Evolutionary conservation across 1,284 basidiomycete species (phyloP).

Genomic region (Tilletia walkeri): DNA sequence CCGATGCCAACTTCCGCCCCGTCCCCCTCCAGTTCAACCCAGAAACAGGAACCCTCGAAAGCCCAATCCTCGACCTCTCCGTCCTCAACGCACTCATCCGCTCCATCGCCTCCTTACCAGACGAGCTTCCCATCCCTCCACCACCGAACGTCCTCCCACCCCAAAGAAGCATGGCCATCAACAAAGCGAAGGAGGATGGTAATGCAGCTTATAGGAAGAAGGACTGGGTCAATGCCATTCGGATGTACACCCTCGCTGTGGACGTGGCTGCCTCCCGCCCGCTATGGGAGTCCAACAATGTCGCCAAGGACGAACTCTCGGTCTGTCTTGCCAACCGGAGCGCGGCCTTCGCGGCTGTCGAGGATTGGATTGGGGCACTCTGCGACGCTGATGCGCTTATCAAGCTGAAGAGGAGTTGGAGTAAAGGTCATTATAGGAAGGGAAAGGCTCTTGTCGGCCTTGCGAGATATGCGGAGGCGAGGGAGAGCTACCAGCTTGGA

Average conservation of each 20-base stretch:
- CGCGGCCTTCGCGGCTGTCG: slow-evolving; percentile 74
- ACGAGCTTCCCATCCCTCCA: slow-evolving; percentile 50
- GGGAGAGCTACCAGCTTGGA: slow-evolving; percentile 76
- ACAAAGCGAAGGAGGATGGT: slow-evolving; percentile 52
- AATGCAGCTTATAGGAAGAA: slow-evolving; percentile 47
- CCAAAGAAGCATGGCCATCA: slow-evolving; percentile 45
- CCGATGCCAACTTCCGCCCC: slow-evolving; percentile 39
- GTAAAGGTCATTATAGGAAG: slow-evolving; percentile 91
- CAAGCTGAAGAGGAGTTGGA: slow-evolving; percentile 79
- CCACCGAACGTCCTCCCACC: slow-evolving; percentile 53
- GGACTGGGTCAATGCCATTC: slow-evolving; percentile 72
- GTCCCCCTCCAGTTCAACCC: slow-evolving; percentile 40
- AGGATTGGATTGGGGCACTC: slow-evolving; percentile 76
- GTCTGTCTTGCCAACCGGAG: slow-evolving; percentile 86
- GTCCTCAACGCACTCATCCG: slow-evolving; percentile 53
- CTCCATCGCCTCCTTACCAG: slow-evolving; percentile 42
- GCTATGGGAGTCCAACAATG: slow-evolving; percentile 79
- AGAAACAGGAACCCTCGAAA: slow-evolving; percentile 27
- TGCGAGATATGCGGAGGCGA: slow-evolving; percentile 70
- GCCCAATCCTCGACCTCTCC: slow-evolving; percentile 41
- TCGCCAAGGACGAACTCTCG: slow-evolving; percentile 84
- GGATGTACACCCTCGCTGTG: slow-evolving; percentile 79
- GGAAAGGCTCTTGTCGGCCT: slow-evolving; percentile 83
- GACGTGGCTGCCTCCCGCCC: slow-evolving; percentile 78
- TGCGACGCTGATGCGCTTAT: slow-evolving; percentile 90